phyloP scores from a whole-genome alignment of 306 rosid genomes.

The Trifolium repens region DNA sequence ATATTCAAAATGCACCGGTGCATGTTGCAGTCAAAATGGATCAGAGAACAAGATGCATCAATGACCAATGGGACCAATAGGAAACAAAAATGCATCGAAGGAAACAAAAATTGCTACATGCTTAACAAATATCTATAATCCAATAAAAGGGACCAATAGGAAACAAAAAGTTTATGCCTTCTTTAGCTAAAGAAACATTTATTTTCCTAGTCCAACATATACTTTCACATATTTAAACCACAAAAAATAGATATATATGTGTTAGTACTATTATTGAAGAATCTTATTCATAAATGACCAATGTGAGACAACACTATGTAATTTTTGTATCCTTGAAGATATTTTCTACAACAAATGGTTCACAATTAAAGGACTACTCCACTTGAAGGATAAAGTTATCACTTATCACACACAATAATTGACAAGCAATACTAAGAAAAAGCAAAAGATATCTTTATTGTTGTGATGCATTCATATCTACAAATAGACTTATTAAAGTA shows the following conservation, averaged over 20 bases:
- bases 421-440: conserved; percentile 4
- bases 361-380: conserved; percentile 13
- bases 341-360: conserved; percentile 9
- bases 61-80: too few relatives aligned
- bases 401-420: conserved; percentile 6
- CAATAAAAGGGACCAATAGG: not conserved
- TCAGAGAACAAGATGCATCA: too few relatives aligned
- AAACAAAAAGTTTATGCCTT: not conserved
- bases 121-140: not conserved
- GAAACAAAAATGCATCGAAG: too few relatives aligned
- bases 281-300: not conserved
- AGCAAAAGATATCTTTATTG: conserved; percentile 20
- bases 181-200: not conserved
- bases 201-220: not conserved
- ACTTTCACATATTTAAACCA: not conserved
- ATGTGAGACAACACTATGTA: not conserved
- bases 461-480: conserved; percentile 24
- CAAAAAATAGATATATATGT: not conserved
- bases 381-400: conserved; percentile 1
- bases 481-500: not conserved
- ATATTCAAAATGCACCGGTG: too few relatives aligned
- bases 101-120: not conserved
- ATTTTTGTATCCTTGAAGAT: not conserved
- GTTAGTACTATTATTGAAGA: not conserved
- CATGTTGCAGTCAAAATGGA: too few relatives aligned